These are phyloP conservation scores for Trametes coccinea DNA, from an alignment of 768 basidiomycete species.

Conservation along the genomic window DNA sequence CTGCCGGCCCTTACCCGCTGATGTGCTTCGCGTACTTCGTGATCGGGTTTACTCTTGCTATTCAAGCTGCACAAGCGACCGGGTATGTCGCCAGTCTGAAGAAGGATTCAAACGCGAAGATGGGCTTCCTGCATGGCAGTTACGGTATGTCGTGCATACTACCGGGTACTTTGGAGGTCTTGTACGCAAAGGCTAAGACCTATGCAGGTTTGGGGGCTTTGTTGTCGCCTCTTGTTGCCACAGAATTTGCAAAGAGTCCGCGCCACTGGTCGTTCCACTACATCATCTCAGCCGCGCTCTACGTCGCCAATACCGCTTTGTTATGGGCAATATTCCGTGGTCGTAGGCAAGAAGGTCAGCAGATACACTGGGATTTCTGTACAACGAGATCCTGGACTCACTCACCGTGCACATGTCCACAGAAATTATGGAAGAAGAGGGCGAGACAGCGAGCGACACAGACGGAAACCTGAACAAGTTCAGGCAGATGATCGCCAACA, in stretches of 20 bases:
- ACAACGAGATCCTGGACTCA: background rate
- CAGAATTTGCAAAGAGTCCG: slow-evolving; percentile 48
- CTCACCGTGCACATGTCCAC: background rate
- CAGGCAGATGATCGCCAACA: slow-evolving; percentile 36
- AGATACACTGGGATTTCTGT: background rate
- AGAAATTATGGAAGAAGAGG: slow-evolving; percentile 32
- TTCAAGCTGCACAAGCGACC: slow-evolving; percentile 68
- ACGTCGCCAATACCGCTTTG: slow-evolving; percentile 22
- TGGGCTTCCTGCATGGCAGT: slow-evolving; percentile 65
- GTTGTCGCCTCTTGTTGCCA: slow-evolving; percentile 51
- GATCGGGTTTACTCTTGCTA: slow-evolving; percentile 47
- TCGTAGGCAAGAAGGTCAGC: slow-evolving; percentile 33
- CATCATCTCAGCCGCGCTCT: slow-evolving; percentile 35
- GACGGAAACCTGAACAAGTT: slow-evolving; percentile 31
- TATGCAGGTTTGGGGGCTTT: slow-evolving; percentile 54
- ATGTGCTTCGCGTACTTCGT: slow-evolving; percentile 51
- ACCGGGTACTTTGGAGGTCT: too few species aligned
- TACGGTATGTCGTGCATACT: slow-evolving; percentile 45
- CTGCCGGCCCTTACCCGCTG: slow-evolving; percentile 62
- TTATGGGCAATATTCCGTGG: slow-evolving; percentile 29
- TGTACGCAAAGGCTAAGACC: too few species aligned
- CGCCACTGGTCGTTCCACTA: slow-evolving; percentile 49
- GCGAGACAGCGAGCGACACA: slow-evolving; percentile 27
- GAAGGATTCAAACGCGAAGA: slow-evolving; percentile 55
- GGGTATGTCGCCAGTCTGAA: slow-evolving; percentile 63